A percentile compares a stretch with the other conserved stretches of the same genome.
Evolutionary conservation across 176 grass and related monocot species (phyloP).

Genomic region (Triticum turgidum): DNA sequence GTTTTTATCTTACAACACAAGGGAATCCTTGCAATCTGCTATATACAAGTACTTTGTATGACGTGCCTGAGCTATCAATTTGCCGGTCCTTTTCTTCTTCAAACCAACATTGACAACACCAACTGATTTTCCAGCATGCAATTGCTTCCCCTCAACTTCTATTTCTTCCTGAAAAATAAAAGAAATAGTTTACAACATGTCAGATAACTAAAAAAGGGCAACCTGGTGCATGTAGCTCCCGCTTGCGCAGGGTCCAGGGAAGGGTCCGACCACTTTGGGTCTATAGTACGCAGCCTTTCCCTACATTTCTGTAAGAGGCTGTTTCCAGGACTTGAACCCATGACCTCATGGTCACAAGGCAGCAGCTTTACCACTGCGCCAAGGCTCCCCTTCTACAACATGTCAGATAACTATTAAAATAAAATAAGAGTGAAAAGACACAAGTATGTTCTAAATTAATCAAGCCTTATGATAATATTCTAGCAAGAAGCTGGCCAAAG

Average conservation of each 20-base stretch:
- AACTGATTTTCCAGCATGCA: constrained; percentile 58
- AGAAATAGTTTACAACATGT: not conserved
- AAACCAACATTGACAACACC: constrained; percentile 57
- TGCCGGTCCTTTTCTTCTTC: constrained; percentile 68
- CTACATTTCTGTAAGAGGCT: too few species aligned
- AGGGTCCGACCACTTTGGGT: too few species aligned
- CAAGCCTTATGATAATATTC: not conserved
- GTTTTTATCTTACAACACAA: not conserved
- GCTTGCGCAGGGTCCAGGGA: too few species aligned
- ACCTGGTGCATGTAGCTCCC: too few species aligned
- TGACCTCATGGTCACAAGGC: too few species aligned
- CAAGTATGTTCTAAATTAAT: not conserved
- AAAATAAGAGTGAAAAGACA: too few species aligned
- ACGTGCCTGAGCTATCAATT: not conserved
- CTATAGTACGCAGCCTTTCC: too few species aligned
- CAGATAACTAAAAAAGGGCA: too few species aligned
- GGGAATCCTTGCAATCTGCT: constrained; percentile 64
- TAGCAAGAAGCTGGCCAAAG: not conserved
- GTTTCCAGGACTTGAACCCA: too few species aligned
- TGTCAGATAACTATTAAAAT: not conserved
- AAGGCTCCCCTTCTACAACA: not conserved
- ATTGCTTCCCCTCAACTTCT: constrained; percentile 74
- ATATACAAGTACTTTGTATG: constrained; percentile 76
- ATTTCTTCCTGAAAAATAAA: constrained; percentile 71
- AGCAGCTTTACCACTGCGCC: too few species aligned